These are phyloP conservation scores for Aspergillus chevalieri DNA, from an alignment of 2,329 filamentous ascomycete species.

Conservation along the genomic window DNA sequence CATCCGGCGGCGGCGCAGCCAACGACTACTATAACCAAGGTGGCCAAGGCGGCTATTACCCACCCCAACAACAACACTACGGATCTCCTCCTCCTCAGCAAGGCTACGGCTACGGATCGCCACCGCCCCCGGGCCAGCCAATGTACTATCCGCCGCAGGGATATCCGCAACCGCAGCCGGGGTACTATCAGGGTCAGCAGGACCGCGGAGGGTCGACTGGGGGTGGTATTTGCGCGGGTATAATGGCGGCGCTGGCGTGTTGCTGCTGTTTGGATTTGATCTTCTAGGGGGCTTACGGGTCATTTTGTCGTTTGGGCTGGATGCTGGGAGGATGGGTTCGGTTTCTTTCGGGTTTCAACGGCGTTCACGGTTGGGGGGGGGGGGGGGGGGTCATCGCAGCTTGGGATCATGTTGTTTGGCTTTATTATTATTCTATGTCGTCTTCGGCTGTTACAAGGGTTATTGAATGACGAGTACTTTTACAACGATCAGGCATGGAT, in stretches of 20 bases:
- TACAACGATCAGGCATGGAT: neutral
- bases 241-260: slow-evolving; percentile 43
- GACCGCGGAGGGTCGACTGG: slow-evolving; percentile 24
- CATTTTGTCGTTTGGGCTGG: neutral
- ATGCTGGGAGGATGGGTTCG: neutral
- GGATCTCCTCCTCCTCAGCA: slow-evolving; percentile 22
- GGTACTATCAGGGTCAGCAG: slow-evolving; percentile 28
- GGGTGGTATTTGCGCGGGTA: slow-evolving; percentile 42
- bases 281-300: slow-evolving; percentile 23
- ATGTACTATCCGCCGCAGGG: slow-evolving; percentile 26
- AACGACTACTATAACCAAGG: slow-evolving; percentile 30
- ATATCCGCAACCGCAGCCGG: slow-evolving; percentile 30
- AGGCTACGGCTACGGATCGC: slow-evolving; percentile 20
- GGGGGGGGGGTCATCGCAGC: too few species aligned
- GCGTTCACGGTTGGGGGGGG: too few species aligned
- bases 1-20: slow-evolving; percentile 19
- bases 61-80: slow-evolving; percentile 23
- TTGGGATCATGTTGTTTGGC: neutral
- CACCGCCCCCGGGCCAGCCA: slow-evolving; percentile 17
- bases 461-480: too few species aligned
- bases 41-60: slow-evolving; percentile 17
- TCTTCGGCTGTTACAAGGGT: neutral
- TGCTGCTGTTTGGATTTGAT: slow-evolving; percentile 47
- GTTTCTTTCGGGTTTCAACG: too few species aligned
- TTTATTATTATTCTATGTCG: neutral